Conservation (phyloP, 495 filamentous ascomycete genomes). For the Parachaetomium inaequale region DNA sequence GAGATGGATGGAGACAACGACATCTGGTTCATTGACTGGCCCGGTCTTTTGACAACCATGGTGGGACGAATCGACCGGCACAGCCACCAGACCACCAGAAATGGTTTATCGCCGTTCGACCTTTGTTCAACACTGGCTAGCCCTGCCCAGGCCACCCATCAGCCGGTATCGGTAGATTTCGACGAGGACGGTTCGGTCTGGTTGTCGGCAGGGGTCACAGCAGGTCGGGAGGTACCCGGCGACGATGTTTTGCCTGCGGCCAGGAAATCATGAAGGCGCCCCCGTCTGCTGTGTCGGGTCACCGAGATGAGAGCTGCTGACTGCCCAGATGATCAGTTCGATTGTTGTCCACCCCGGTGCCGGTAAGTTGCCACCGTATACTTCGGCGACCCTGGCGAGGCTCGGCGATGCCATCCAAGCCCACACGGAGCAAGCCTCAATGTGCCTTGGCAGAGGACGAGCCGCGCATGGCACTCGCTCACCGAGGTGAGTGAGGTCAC, state of each 20-base stretch:
- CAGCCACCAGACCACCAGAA: not conserved
- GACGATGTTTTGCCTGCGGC: not conserved
- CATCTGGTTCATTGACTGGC: not conserved
- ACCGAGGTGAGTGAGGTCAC: not conserved
- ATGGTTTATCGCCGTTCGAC: not conserved
- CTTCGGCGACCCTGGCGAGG: not conserved
- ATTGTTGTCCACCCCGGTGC: not conserved
- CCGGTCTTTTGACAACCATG: not conserved
- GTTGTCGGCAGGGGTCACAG: not conserved
- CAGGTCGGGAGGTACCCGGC: not conserved
- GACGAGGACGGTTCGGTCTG: not conserved
- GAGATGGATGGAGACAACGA: not conserved
- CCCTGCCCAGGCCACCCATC: not conserved
- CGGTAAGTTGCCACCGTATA: not conserved
- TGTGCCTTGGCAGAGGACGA: not conserved
- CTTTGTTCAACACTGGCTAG: not conserved
- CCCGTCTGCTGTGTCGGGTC: not conserved
- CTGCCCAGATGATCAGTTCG: not conserved
- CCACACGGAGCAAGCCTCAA: not conserved
- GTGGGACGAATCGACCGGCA: slow-evolving; percentile 1
- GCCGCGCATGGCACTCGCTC: not conserved
- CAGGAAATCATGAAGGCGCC: not conserved
- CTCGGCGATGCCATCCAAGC: not conserved
- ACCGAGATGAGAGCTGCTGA: not conserved
- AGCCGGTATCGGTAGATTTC: not conserved